Base-by-base conservation (phyloP, 75 land plant genomes). In the Pseudotsuga menziesii region DNA sequence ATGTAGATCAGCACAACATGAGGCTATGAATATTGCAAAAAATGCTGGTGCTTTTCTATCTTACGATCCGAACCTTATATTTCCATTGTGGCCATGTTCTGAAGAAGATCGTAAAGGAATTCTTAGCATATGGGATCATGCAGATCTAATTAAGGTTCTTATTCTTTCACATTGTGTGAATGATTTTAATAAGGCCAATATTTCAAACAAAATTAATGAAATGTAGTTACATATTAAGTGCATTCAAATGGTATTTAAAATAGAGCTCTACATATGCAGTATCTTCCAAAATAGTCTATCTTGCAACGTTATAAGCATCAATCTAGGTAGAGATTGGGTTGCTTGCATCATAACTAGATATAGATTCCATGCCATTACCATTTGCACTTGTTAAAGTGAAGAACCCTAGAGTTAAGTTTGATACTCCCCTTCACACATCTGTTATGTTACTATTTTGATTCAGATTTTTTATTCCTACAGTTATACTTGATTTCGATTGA, bases 251-350 rank as follows among this genome's bases (percentile, higher is more conserved):
- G 75, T 97, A 89, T 59, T 82, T 83, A 48, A 94, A 73, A 67
- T 85, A 81, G 66, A 94, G 86, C 80, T 97, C 98, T 4, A 89
- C 84, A 83, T 83, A 94, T 60, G 96, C 95, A 76, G 94, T 76
- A 64, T 90, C 84, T 2, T 87, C 94, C 44, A 97, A 79, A 2
- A 88, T 78, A 76, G 91, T 87, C 78, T 90, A 92, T 82, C 84
- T 89, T 12, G 91, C 82, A 78, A 79, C 71, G 36, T 89, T 88
- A 77, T 85, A 91, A 4, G 82, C 79, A 54, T 84, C 56, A 54
- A 94, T 69, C n/a, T 90, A 88, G 27, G 76, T 82, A 61, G 80
- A 83, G 17, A 91, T 67, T 25, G 67, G 32, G 26, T 36, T 77
- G 41, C 54, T 74, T 26, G 76, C 76, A 75, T 58, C 79, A 4